Conservation (phyloP, 306 rosid species). For the Begonia peltatifolia region DNA sequence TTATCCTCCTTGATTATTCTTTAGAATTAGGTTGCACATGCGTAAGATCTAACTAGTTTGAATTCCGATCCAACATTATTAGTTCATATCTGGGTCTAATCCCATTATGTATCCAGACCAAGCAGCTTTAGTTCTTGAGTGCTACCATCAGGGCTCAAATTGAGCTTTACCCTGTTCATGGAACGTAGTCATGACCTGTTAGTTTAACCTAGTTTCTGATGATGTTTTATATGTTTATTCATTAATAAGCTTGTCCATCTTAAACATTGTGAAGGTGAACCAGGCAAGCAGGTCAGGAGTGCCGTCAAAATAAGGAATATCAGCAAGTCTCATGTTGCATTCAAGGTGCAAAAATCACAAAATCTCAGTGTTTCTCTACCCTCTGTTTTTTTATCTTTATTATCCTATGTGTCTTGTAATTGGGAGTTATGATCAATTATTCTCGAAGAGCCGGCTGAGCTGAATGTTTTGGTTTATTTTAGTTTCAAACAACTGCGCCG, state of each 20-base stretch:
- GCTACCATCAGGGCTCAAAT: too few relatives aligned
- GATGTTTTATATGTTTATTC: constrained; percentile 5
- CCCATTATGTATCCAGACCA: not conserved
- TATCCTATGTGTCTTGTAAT: too few relatives aligned
- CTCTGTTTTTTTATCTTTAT: too few relatives aligned
- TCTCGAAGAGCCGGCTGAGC: too few relatives aligned
- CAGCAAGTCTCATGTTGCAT: constrained; percentile 82
- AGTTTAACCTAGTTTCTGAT: not conserved
- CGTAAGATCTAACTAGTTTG: not conserved
- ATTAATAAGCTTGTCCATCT: constrained; percentile 3
- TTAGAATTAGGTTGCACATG: not conserved
- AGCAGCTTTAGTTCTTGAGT: not conserved
- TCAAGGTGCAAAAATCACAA: constrained; percentile 46
- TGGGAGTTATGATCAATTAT: too few relatives aligned
- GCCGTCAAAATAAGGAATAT: constrained; percentile 86
- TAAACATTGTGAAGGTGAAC: constrained; percentile 65
- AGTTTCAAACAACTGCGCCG: constrained; percentile 99
- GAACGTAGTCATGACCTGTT: not conserved
- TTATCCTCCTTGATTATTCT: not conserved
- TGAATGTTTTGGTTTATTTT: not conserved
- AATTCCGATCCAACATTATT: not conserved
- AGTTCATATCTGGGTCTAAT: too few relatives aligned
- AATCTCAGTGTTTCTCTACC: not conserved
- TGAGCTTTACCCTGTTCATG: too few relatives aligned
- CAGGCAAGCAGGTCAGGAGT: constrained; percentile 93